phyloP scores from a whole-genome alignment of 305 asterid genomes.

The Rubia tinctorum region DNA sequence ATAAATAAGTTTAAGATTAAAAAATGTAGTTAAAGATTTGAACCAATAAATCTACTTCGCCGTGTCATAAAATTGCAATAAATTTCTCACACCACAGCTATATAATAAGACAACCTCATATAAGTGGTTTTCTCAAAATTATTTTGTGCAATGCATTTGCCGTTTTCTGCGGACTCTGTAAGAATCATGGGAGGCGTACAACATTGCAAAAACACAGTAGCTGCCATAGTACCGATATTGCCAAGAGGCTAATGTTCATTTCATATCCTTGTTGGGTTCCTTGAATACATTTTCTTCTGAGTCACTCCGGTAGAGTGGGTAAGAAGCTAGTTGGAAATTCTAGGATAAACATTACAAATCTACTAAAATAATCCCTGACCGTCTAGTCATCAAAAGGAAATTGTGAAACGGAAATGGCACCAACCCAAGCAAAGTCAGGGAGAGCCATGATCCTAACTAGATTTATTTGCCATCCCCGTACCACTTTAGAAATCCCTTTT shows the following conservation, averaged over 20 bases:
- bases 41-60: no score
- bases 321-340: conserved; percentile 7
- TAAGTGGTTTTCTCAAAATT: no score
- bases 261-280: neutral
- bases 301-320: neutral
- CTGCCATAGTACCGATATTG: neutral
- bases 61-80: no score
- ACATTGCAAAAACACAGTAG: neutral
- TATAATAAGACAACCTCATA: no score
- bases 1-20: no score
- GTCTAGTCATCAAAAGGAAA: conserved; percentile 21
- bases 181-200: neutral
- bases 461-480: conserved; percentile 45
- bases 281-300: neutral
- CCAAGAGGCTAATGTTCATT: neutral
- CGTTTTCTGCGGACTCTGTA: no score
- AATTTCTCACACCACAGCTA: no score
- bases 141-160: no score
- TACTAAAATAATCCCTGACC: conserved; percentile 31
- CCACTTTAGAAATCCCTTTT: conserved; percentile 76
- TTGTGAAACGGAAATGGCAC: conserved; percentile 19
- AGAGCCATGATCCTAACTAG: conserved; percentile 15
- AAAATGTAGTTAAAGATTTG: no score
- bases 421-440: conserved; percentile 14
- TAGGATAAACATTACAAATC: conserved; percentile 19